Evolutionary conservation across 1,139 yeast species (phyloP).

Genomic region (Pichia cactophila): DNA sequence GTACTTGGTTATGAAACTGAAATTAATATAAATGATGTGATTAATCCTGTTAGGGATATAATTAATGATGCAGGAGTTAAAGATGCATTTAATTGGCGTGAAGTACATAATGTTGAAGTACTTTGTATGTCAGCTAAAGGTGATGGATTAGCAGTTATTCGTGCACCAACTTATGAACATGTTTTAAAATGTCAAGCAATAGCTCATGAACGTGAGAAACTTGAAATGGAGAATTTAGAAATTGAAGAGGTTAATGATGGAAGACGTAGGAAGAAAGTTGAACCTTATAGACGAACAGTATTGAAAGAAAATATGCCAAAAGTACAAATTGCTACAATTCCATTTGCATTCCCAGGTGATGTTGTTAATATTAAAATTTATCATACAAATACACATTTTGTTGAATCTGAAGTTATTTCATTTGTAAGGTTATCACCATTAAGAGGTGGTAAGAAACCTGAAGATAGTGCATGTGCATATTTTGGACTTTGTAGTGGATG

Average conservation of each 20-base stretch:
- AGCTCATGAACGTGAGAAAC: constrained; percentile 11
- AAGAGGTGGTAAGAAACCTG: constrained; percentile 29
- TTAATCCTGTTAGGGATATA: constrained; percentile 58
- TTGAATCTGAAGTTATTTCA: constrained; percentile 64
- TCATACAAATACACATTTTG: constrained; percentile 70
- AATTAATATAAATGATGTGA: constrained; percentile 40
- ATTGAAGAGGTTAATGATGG: constrained; percentile 4
- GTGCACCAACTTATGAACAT: constrained; percentile 37
- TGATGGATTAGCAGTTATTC: constrained; percentile 60
- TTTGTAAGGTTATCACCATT: constrained; percentile 39
- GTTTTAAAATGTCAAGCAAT: constrained; percentile 11
- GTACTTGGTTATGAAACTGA: constrained; percentile 8
- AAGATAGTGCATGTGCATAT: constrained; percentile 45
- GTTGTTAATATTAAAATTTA: constrained; percentile 59
- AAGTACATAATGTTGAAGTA: constrained; percentile 51
- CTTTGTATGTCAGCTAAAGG: constrained; percentile 66
- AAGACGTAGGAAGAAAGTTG: constrained; percentile 2
- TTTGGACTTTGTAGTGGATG: constrained; percentile 87
- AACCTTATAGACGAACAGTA: constrained; percentile 12
- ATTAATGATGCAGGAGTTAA: constrained; percentile 51
- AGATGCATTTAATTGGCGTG: constrained; percentile 47
- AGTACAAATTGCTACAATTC: constrained; percentile 52
- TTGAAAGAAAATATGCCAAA: constrained; percentile 9
- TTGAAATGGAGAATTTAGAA: background rate
- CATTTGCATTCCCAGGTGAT: constrained; percentile 88